Conservation (phyloP, 2,329 filamentous ascomycete genomes). For the Trichoderma breve region DNA sequence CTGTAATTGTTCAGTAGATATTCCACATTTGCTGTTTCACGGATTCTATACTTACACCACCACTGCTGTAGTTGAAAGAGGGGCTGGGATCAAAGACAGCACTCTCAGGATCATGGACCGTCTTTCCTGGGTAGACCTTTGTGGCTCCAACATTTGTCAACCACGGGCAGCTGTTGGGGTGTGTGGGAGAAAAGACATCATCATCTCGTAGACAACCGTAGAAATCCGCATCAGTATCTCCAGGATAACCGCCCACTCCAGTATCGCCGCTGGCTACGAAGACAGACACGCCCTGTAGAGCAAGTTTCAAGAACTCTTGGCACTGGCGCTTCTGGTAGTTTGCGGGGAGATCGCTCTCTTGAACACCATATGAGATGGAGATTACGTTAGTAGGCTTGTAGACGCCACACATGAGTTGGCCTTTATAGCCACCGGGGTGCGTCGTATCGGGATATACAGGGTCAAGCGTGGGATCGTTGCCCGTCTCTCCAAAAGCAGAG, state of each 20-base stretch:
- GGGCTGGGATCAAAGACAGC: conserved; percentile 33
- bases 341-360: conserved; percentile 45
- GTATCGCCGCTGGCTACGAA: conserved; percentile 42
- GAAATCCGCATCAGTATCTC: conserved; percentile 22
- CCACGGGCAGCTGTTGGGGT: conserved; percentile 41
- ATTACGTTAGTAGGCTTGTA: conserved; percentile 30
- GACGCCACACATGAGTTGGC: conserved; percentile 30
- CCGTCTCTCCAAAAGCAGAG: conserved; percentile 48
- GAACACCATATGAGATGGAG: conserved; percentile 46
- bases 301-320: conserved; percentile 47
- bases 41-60: conserved; percentile 4
- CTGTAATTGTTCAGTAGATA: conserved; percentile 14
- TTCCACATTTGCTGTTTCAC: background rate
- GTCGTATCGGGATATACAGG: conserved; percentile 50
- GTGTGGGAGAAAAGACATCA: conserved; percentile 34
- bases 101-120: conserved; percentile 45
- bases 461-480: conserved; percentile 42
- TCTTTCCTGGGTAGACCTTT: conserved; percentile 41
- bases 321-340: conserved; percentile 46
- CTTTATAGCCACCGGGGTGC: conserved; percentile 23
- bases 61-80: conserved; percentile 7
- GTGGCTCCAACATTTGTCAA: conserved; percentile 52
- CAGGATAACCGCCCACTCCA: conserved; percentile 30
- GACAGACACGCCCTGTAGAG: conserved; percentile 41
- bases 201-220: conserved; percentile 21